Conservation (phyloP, 169 alveolate species). For the Eimeria sp. region DNA sequence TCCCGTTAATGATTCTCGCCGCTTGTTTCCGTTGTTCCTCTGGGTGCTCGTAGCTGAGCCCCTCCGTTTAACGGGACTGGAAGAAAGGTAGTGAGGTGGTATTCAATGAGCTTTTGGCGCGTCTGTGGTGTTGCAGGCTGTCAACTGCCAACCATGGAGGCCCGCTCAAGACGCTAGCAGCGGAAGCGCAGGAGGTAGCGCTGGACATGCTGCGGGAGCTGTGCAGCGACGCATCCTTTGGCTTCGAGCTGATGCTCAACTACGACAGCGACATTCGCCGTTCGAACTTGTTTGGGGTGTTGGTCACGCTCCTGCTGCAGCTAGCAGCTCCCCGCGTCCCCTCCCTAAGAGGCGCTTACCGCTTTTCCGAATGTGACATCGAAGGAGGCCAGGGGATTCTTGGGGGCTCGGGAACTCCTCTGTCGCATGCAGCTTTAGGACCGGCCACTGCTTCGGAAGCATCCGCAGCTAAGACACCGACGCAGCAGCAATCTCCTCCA, state of each 20-base stretch:
- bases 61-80: neutral
- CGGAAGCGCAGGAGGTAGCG: constrained; percentile 62
- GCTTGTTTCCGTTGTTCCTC: neutral
- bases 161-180: constrained; percentile 18
- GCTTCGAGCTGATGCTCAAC: constrained; percentile 45
- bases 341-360: constrained; percentile 29
- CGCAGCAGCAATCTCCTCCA: constrained; percentile 49
- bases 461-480: neutral
- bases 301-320: constrained; percentile 50
- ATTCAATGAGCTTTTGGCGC: neutral
- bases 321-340: constrained; percentile 61
- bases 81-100: neutral
- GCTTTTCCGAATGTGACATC: constrained; percentile 24
- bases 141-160: constrained; percentile 27
- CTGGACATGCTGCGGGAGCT: constrained; percentile 56
- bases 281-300: constrained; percentile 33
- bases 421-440: neutral
- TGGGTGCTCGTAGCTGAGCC: neutral
- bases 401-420: neutral
- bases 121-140: constrained; percentile 38
- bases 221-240: constrained; percentile 57
- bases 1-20: neutral
- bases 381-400: constrained; percentile 4
- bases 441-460: constrained; percentile 15
- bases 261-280: constrained; percentile 63